These are phyloP conservation scores for Podospora conica DNA, from an alignment of 495 filamentous ascomycete species.

Conservation along the genomic window DNA sequence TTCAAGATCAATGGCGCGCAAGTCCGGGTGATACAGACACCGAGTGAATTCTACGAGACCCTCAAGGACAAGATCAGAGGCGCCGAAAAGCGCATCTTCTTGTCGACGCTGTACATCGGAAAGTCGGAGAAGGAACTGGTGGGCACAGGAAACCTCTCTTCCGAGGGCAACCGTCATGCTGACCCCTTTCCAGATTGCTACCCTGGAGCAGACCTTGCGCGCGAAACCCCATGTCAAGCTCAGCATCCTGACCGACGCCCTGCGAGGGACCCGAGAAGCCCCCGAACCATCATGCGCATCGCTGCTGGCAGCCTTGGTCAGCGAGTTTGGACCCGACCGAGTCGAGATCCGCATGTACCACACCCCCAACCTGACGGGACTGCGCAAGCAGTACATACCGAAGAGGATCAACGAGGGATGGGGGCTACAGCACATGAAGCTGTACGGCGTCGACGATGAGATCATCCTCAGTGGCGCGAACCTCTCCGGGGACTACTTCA, in stretches of 20 bases:
- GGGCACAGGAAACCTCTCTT: conserved; percentile 5
- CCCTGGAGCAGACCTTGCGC: conserved; percentile 66
- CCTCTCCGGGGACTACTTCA: conserved; percentile 91
- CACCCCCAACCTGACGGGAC: conserved; percentile 87
- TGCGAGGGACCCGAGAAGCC: conserved; percentile 86
- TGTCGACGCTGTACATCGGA: conserved; percentile 94
- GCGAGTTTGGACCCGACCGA: conserved; percentile 76
- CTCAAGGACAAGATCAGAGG: conserved; percentile 80
- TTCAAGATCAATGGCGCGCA: conserved; percentile 81
- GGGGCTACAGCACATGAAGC: conserved; percentile 98
- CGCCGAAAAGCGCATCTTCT: conserved; percentile 73
- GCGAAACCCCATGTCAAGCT: conserved; percentile 71
- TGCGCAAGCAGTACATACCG: conserved; percentile 76
- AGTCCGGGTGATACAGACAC: conserved; percentile 71
- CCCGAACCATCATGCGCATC: conserved; percentile 87
- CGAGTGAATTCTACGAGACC: conserved; percentile 77
- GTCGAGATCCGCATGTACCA: conserved; percentile 97
- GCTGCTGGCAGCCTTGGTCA: conserved; percentile 71
- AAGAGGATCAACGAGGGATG: conserved; percentile 94
- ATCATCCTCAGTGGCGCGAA: conserved; percentile 95
- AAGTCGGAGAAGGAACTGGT: conserved; percentile 87
- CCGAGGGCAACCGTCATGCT: neutral
- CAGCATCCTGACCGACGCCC: conserved; percentile 86
- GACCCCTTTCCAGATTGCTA: conserved; percentile 54
- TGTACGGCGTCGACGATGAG: conserved; percentile 94